phyloP scores from a whole-genome alignment of 2,329 filamentous ascomycete genomes.

The Stachybotrys chartarum region DNA sequence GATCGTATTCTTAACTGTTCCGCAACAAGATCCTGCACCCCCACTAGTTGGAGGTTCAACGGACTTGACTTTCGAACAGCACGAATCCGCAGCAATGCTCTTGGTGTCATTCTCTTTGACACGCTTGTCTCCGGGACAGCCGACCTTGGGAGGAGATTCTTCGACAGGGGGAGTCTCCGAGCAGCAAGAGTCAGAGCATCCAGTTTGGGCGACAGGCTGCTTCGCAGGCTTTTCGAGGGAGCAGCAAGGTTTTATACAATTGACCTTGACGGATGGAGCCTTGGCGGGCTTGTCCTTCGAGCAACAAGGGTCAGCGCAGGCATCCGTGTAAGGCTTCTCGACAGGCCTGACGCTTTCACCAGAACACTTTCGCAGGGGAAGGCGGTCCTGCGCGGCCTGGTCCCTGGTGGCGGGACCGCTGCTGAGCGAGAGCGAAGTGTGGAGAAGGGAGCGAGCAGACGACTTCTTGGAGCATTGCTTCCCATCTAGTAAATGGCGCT shows the following conservation, averaged over 20 bases:
- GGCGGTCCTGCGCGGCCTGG: slow-evolving; percentile 5
- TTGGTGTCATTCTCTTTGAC: background rate
- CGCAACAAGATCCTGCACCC: background rate
- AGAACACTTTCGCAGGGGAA: slow-evolving; percentile 8
- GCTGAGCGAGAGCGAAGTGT: slow-evolving; percentile 15
- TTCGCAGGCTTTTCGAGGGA: background rate
- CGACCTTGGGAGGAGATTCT: background rate
- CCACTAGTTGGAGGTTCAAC: background rate
- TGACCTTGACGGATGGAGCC: background rate
- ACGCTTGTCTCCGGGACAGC: background rate
- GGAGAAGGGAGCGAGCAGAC: slow-evolving; percentile 6
- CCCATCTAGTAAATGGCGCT: slow-evolving; percentile 15
- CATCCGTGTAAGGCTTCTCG: slow-evolving; percentile 1
- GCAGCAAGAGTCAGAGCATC: slow-evolving; percentile 4
- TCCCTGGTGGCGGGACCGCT: slow-evolving; percentile 7
- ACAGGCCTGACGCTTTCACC: slow-evolving; percentile 3
- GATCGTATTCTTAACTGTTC: background rate
- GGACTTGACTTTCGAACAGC: background rate
- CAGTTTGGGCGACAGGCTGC: background rate
- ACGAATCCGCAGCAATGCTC: background rate
- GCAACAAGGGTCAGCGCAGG: slow-evolving; percentile 10
- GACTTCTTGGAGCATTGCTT: slow-evolving; percentile 16
- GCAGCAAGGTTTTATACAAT: slow-evolving; percentile 4
- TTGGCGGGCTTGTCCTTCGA: slow-evolving; percentile 1
- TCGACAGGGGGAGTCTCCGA: background rate